Conservation (phyloP, 1,139 yeast species). For the Torulaspora pretoriensis region DNA sequence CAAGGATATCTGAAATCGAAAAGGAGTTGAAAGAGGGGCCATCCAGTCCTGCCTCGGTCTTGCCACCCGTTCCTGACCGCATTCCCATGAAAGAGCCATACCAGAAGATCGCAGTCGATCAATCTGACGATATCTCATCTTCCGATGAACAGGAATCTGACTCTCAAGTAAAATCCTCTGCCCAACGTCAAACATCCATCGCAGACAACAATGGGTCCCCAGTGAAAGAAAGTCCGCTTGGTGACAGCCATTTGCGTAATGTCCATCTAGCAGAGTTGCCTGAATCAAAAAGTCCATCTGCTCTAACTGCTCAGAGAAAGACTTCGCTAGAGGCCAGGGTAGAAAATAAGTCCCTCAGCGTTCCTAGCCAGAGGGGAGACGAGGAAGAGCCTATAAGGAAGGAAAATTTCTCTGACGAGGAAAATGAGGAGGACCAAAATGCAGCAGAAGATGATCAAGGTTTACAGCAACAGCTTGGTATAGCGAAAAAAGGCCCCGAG, state of each 20-base stretch:
- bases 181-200: conserved; percentile 30
- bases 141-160: conserved; percentile 17
- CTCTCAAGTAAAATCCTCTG: conserved; percentile 10
- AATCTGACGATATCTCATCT: conserved; percentile 17
- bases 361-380: conserved; percentile 7
- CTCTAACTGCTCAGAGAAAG: conserved; percentile 12
- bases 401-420: conserved; percentile 22
- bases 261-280: conserved; percentile 33
- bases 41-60: conserved; percentile 34
- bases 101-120: conserved; percentile 9
- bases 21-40: conserved; percentile 36
- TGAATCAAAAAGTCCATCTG: conserved; percentile 17
- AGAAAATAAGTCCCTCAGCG: conserved; percentile 19
- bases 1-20: conserved; percentile 40
- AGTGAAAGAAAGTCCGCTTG: conserved; percentile 21
- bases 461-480: neutral
- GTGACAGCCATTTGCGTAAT: conserved; percentile 17
- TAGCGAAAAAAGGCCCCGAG: neutral
- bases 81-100: conserved; percentile 38
- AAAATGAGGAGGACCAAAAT: conserved; percentile 11
- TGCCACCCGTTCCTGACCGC: conserved; percentile 34
- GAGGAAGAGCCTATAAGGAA: conserved; percentile 17
- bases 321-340: conserved; percentile 25
- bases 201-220: conserved; percentile 37
- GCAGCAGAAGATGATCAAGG: conserved; percentile 12